Evolutionary conservation across 192 early-diverging fungal species (phyloP), one percentile per base, ranked within the genome.

Genomic region (Backusella tuberculispora): DNA sequence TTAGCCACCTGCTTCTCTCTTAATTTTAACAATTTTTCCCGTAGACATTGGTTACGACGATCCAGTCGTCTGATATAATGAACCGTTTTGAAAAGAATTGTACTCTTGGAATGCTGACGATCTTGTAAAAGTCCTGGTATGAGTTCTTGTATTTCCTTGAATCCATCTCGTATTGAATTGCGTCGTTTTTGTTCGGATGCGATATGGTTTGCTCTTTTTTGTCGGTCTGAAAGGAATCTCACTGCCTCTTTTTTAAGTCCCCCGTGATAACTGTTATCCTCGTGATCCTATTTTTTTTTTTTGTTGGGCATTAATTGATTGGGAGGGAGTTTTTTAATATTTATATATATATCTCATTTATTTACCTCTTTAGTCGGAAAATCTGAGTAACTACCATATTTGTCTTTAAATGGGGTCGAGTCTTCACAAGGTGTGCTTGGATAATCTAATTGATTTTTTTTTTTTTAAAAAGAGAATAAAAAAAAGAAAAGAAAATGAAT

Each of bases 81-180:
- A 8, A 91, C 88, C 19, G 91, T 84, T 63, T 90, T 90, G 74
- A 86, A 87, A 17, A 92, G 75, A 63, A 92, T 87, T 1, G 88
- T 87, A 45, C 84, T 87, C 74, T 92, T 92, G 29, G 88, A 89
- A 80, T 84, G 86, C 60, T 88, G 88, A 40, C 85, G 70, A 44
- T 88, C 85, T 48, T 81, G 92, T 37, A 97, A 83, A 48, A 97
- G 83, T 3, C 88, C 90, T 9, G 95, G 95, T 41, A 97, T 91
- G 38, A 95, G 88, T 53, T 93, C 92, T n/a, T 92, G 90, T 77
- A 98, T 89, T 75, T 95, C 90, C 76, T 95, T 93, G 84, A 96
- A 96, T 53, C 96, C 96, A 41, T 83, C 84, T 4, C 94, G 91
- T 63, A 93, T 92, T 13, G 88, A 83, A 50, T 90, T 90, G 47